A percentile compares a stretch with the other conserved stretches of the same genome.
These are phyloP conservation scores for Claviceps sp. DNA, from an alignment of 2,329 filamentous ascomycete genomes.

Conservation along the genomic window DNA sequence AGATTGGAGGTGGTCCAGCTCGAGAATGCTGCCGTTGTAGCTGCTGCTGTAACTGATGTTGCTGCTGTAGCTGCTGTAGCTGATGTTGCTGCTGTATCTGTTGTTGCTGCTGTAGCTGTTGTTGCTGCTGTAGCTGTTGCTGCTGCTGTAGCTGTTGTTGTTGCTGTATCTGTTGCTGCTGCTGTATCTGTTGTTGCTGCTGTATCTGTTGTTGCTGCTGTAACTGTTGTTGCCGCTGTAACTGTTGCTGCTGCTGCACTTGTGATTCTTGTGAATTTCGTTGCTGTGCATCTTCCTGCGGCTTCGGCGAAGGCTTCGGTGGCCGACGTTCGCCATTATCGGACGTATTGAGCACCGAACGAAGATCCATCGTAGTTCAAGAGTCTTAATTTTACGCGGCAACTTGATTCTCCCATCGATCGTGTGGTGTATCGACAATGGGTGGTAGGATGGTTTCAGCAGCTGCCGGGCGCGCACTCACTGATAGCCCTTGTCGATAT, in stretches of 20 bases:
- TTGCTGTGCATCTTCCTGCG: constrained; percentile 7
- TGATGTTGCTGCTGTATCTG: background rate
- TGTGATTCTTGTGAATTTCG: background rate
- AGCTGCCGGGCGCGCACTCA: background rate
- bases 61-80: background rate
- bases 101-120: background rate
- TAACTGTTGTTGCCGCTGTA: no score
- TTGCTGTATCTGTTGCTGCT: background rate
- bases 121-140: background rate
- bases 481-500: background rate
- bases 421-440: background rate
- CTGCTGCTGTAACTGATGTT: background rate
- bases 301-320: constrained; percentile 19
- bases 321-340: constrained; percentile 29
- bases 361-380: constrained; percentile 32
- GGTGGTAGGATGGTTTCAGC: background rate
- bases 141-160: background rate
- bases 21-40: constrained; percentile 16
- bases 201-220: background rate
- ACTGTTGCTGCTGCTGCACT: background rate
- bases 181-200: background rate
- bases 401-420: background rate
- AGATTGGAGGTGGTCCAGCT: constrained; percentile 23
- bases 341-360: constrained; percentile 40
- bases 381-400: background rate